Percentiles rank a stretch among this genome's conserved stretches.
phyloP scores from a whole-genome alignment of 1,284 basidiomycete genomes.

The Leccinum subrobustum region DNA sequence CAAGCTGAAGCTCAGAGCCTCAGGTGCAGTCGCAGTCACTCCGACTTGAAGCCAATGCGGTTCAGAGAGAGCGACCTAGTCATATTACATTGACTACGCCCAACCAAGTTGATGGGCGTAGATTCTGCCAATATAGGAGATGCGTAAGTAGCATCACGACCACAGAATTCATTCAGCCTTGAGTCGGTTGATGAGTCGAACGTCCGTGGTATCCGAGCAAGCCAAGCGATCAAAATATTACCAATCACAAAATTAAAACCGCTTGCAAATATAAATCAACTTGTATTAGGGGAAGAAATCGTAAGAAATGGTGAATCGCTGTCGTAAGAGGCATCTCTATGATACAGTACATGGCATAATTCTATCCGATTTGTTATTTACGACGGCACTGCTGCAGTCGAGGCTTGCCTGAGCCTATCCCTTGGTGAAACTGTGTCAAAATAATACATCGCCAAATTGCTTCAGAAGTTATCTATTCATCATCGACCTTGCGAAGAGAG shows the following conservation, averaged over 20 bases:
- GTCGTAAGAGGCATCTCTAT: slow-evolving; percentile 18
- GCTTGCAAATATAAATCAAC: slow-evolving; percentile 1
- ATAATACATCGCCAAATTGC: slow-evolving; percentile 22
- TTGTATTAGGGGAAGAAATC: slow-evolving; percentile 6
- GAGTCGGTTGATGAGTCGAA: background rate
- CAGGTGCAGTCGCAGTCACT: background rate
- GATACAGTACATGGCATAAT: slow-evolving; percentile 19
- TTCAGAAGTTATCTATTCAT: slow-evolving; percentile 9
- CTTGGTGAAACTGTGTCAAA: slow-evolving; percentile 12
- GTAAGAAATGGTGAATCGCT: slow-evolving; percentile 1
- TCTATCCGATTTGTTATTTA: slow-evolving; percentile 17
- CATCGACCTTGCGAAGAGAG: slow-evolving; percentile 10
- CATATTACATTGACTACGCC: background rate
- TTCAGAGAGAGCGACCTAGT: background rate
- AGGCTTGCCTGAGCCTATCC: slow-evolving; percentile 23
- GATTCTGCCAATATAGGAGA: background rate
- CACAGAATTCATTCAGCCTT: background rate
- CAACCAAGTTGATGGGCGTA: background rate
- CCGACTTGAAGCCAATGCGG: background rate
- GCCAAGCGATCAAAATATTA: background rate
- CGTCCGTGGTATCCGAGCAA: slow-evolving; percentile 11
- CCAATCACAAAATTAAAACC: background rate
- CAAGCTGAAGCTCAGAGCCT: background rate
- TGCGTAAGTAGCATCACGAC: background rate
- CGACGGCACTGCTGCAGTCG: slow-evolving; percentile 13